Conservation (phyloP, 2,329 filamentous ascomycete genomes). For the Fusarium hostae region DNA sequence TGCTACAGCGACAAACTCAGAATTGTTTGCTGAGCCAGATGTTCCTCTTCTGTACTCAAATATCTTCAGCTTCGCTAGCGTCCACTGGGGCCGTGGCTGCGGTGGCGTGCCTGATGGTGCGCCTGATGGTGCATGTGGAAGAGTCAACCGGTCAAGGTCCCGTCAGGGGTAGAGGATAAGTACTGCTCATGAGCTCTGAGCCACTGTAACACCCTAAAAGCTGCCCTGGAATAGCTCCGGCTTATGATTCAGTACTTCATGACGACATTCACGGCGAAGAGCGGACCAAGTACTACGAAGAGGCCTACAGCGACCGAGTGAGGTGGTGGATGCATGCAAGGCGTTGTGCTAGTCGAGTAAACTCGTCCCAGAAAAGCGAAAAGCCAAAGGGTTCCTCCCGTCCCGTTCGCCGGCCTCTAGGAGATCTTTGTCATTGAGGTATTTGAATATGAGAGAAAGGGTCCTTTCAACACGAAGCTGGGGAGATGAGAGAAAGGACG, state of each 20-base stretch:
- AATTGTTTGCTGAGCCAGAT: neutral
- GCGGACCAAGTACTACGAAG: constrained; percentile 28
- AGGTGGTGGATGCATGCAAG: constrained; percentile 44
- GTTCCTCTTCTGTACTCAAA: constrained; percentile 21
- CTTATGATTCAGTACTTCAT: constrained; percentile 16
- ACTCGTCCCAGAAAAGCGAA: constrained; percentile 38
- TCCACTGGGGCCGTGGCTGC: constrained; percentile 43
- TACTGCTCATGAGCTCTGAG: constrained; percentile 1
- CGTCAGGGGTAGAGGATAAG: constrained; percentile 16
- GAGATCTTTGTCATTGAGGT: constrained; percentile 19
- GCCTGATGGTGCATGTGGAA: constrained; percentile 30
- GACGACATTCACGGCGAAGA: constrained; percentile 9
- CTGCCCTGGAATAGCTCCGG: neutral
- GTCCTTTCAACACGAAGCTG: neutral
- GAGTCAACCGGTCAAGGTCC: constrained; percentile 29
- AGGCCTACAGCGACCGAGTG: constrained; percentile 38
- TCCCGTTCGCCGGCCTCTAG: constrained; percentile 40
- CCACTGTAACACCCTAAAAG: constrained; percentile 9
- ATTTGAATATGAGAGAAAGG: constrained; percentile 6
- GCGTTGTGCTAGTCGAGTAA: constrained; percentile 44
- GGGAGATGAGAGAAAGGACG: neutral
- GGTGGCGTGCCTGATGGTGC: constrained; percentile 43
- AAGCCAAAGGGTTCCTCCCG: constrained; percentile 45
- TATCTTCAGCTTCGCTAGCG: constrained; percentile 37
- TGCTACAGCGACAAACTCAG: neutral